A percentile compares a stretch with the other conserved stretches of the same genome.
These are phyloP conservation scores for Monascus purpureus DNA, from an alignment of 495 filamentous ascomycete species.

Conservation along the genomic window DNA sequence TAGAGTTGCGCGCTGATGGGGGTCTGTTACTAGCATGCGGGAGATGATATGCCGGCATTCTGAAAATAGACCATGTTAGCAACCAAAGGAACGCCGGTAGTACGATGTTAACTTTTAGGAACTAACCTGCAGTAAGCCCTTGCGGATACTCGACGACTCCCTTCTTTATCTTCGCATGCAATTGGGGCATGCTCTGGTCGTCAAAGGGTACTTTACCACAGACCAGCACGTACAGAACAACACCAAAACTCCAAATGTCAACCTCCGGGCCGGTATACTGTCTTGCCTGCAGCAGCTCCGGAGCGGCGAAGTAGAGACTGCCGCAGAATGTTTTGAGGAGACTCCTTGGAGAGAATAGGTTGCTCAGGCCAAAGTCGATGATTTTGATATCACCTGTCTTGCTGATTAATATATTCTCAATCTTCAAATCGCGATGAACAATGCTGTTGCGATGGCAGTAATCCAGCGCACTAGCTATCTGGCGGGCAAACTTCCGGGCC, in stretches of 20 bases:
- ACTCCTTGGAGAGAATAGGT: conserved; percentile 77
- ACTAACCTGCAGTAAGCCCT: conserved; percentile 69
- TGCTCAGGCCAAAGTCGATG: conserved; percentile 97
- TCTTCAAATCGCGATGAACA: conserved; percentile 94
- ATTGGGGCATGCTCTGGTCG: conserved; percentile 96
- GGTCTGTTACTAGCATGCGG: conserved; percentile 93
- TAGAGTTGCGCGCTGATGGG: conserved; percentile 71
- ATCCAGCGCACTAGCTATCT: conserved; percentile 96
- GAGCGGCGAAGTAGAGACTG: conserved; percentile 94
- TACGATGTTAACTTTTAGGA: background rate
- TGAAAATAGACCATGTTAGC: conserved; percentile 18
- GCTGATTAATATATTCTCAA: conserved; percentile 98
- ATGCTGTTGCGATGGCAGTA: conserved; percentile 99
- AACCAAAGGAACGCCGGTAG: too few relatives aligned
- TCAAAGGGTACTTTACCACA: conserved; percentile 99
- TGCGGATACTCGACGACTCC: conserved; percentile 89
- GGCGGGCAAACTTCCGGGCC: conserved; percentile 90
- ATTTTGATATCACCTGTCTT: conserved; percentile 99
- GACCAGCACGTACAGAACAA: conserved; percentile 95
- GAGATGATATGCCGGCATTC: conserved; percentile 92
- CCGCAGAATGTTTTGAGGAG: conserved; percentile 96
- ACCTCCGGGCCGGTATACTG: conserved; percentile 95
- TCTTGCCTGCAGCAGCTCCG: conserved; percentile 83
- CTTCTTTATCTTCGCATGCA: conserved; percentile 99
- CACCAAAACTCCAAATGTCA: conserved; percentile 98